These are phyloP conservation scores for Aspergillus pseudonomiae DNA, from an alignment of 2,329 filamentous ascomycete species.

Conservation along the genomic window DNA sequence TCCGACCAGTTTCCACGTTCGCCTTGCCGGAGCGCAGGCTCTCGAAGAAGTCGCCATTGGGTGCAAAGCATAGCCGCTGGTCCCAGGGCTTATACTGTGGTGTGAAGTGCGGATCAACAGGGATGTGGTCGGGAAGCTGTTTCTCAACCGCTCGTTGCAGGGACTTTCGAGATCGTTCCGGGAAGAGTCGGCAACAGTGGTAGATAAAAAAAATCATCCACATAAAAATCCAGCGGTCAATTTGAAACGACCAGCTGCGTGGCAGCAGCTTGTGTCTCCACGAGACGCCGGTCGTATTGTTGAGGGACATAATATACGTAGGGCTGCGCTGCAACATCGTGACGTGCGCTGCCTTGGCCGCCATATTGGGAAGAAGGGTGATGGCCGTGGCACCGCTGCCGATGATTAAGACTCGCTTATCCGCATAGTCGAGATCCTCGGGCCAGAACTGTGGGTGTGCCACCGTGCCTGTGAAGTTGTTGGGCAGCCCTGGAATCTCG, in stretches of 20 bases:
- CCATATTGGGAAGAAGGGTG: constrained; percentile 70
- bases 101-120: constrained; percentile 63
- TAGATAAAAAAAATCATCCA: constrained; percentile 45
- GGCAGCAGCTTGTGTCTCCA: constrained; percentile 29
- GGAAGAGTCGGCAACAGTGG: constrained; percentile 54
- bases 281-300: constrained; percentile 44
- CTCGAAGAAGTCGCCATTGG: constrained; percentile 60
- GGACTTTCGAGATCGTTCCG: constrained; percentile 47
- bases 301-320: constrained; percentile 62
- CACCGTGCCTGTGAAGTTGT: constrained; percentile 62
- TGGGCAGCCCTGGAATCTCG: constrained; percentile 63
- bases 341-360: constrained; percentile 63
- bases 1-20: constrained; percentile 55
- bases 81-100: constrained; percentile 67
- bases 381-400: constrained; percentile 77
- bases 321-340: constrained; percentile 81
- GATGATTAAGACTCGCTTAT: constrained; percentile 70
- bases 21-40: constrained; percentile 51
- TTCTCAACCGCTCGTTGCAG: constrained; percentile 48
- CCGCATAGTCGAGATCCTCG: constrained; percentile 62
- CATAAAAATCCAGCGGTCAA: not conserved
- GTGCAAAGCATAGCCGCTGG: constrained; percentile 70
- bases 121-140: constrained; percentile 56
- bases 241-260: not conserved
- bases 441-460: constrained; percentile 77